These are phyloP conservation scores for Thielaviopsis populi DNA, from an alignment of 2,329 filamentous ascomycete genomes.

Conservation along the genomic window DNA sequence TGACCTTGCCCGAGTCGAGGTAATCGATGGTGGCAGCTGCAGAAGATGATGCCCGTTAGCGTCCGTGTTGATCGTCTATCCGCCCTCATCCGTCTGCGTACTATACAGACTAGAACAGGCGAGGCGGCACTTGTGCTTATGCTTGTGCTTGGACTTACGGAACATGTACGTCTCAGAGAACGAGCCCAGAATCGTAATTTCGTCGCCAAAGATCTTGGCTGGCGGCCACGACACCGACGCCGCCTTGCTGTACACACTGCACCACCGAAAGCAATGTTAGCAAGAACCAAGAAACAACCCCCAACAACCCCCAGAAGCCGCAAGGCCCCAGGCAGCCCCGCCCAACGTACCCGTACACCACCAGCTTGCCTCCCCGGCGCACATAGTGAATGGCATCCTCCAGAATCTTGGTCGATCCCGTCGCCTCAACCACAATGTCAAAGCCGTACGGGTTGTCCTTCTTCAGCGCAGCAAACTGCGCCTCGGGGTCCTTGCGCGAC, in stretches of 20 bases:
- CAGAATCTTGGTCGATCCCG: constrained; percentile 52
- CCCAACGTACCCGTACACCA: constrained; percentile 41
- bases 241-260: constrained; percentile 45
- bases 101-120: too few relatives aligned
- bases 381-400: constrained; percentile 59
- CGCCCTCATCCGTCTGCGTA: too few relatives aligned
- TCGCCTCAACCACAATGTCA: constrained; percentile 56
- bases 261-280: neutral
- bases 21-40: constrained; percentile 34
- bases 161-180: constrained; percentile 65
- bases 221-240: constrained; percentile 53
- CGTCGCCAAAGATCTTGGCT: constrained; percentile 52
- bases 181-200: constrained; percentile 58
- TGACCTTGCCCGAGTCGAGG: constrained; percentile 44
- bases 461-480: constrained; percentile 48
- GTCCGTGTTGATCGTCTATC: neutral
- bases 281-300: too few relatives aligned
- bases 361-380: constrained; percentile 53
- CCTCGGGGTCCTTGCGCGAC: constrained; percentile 37
- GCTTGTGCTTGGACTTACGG: constrained; percentile 27
- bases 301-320: too few relatives aligned
- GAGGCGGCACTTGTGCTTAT: too few relatives aligned
- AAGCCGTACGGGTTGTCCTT: constrained; percentile 55
- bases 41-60: neutral
- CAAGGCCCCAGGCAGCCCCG: too few relatives aligned